Base-by-base conservation (phyloP, 306 rosid species). In the Vigna mungo region DNA sequence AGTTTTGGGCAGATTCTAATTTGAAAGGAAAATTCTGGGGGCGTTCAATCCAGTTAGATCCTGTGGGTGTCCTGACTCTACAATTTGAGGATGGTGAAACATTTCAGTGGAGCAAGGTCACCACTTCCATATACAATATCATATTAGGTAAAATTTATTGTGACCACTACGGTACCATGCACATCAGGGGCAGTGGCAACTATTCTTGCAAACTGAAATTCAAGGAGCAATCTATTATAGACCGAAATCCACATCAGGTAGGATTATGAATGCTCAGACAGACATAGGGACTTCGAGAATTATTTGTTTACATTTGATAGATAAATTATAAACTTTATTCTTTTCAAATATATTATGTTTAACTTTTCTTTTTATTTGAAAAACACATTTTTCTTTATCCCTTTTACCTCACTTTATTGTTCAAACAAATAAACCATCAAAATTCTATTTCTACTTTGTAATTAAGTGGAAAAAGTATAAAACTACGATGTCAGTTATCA, bases 11-110 rank as follows among this genome's bases (percentile, higher is more conserved):
- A 18, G 99, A 95, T 68, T 95, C 99, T 59, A 95, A 92, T 85
- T 96, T 95, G 70, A 92, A 95, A 75, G 99, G 98, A 67, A 95
- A 95, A 77, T 95, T 95, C 80, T 95, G 97, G 99, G 99, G 99
- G 17, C 92, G 98, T 53, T 95, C 99, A 62, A 95, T 95, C 72
- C 99, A 92, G 88, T 90, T 95, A 52, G 96, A 95, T 87, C 98
- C 99, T 34, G 97, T 95, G 76, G 99, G 98, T 15, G 86, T 81
- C 86, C 99, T 95, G 81, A 84, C 95, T 74, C 87, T 95, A 74
- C 98, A 92, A 87, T 90, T 92, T 70, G 98, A 91, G 77, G 94
- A 91, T 66, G 97, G 97, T 39, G 99, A 95, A 81, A 88, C 81
- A 52, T 95, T 95, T 82, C 92, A 92, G 74, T 95, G 99, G 99